Base-by-base conservation (phyloP, 2,329 filamentous ascomycete genomes). In the Pseudogymnoascus pannorum region DNA sequence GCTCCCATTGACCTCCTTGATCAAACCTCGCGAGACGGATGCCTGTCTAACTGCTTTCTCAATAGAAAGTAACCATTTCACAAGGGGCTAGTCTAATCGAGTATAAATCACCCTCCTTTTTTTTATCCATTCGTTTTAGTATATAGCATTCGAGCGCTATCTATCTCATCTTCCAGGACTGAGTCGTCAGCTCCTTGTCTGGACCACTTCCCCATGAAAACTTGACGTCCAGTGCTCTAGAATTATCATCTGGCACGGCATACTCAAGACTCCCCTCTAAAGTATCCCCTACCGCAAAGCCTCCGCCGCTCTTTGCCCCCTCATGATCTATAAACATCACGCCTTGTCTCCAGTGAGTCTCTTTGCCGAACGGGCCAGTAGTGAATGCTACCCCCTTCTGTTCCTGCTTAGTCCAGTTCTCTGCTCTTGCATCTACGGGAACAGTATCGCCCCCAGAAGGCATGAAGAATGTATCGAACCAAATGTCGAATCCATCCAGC, bases 381-480 rank as follows among this genome's bases (percentile, higher is more conserved):
- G 92, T 95, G 73, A 97, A 96, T 0, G 89, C 88, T n/a, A 91
- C 81, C 58, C 87, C 84, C 65, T 87, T 79, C 31, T 78, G 76
- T 22, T 74, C 69, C 69, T 79, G 77, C 65, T 82, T 81, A 22
- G 73, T 75, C 84, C 88, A 92, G 3, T 82, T 78, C 61, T 85
- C 78, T 0, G 86, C 84, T 58, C 84, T 83, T n/a, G 78, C 77
- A 63, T 81, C 74, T 29, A 79, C 75, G 7, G 77, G 77, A 54
- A 83, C 71, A 26, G 70, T 68, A 58, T 76, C 73, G 35, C 79
- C 75, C 35, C 81, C 77, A 0, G 82, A 81, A 8, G 86, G 84
- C 66, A 88, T 83, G 75, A 97, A 97, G 78, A 94, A 94, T 22
- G 88, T 93, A 73, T 97, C 93, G 72, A 97, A 97, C 91, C 92